Percentiles rank a stretch among this genome's conserved stretches.
These are phyloP conservation scores for Suillus tomentosus DNA, from an alignment of 768 basidiomycete genomes.

Conservation along the genomic window DNA sequence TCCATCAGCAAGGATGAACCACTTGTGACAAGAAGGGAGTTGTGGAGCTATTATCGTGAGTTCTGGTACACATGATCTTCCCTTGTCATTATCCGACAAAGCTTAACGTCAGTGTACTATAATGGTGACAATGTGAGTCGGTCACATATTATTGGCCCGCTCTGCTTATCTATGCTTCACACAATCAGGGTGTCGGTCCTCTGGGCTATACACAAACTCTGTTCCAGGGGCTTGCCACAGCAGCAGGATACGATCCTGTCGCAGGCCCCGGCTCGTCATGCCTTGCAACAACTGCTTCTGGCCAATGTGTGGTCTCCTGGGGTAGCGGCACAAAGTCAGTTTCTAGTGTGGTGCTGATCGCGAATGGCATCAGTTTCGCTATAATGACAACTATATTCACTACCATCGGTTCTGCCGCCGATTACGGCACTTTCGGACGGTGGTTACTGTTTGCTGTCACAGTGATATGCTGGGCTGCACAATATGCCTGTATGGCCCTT, in stretches of 20 bases:
- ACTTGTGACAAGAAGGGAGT: slow-evolving; percentile 66
- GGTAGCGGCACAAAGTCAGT: slow-evolving; percentile 70
- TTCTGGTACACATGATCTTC: slow-evolving; percentile 15
- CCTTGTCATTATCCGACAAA: neutral
- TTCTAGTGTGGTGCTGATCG: slow-evolving; percentile 73
- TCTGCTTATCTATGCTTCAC: neutral
- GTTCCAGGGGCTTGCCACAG: slow-evolving; percentile 71
- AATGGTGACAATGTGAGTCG: slow-evolving; percentile 74
- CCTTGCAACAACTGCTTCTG: slow-evolving; percentile 54
- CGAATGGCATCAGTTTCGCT: slow-evolving; percentile 77
- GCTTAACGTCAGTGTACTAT: slow-evolving; percentile 59
- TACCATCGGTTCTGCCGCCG: slow-evolving; percentile 56
- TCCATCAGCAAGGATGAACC: slow-evolving; percentile 57
- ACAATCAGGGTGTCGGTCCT: slow-evolving; percentile 64
- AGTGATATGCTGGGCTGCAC: slow-evolving; percentile 76
- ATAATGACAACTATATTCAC: slow-evolving; percentile 84
- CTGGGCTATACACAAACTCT: slow-evolving; percentile 68
- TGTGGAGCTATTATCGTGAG: slow-evolving; percentile 82
- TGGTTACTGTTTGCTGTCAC: slow-evolving; percentile 78
- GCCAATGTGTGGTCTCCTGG: slow-evolving; percentile 81
- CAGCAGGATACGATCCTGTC: slow-evolving; percentile 75
- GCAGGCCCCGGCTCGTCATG: slow-evolving; percentile 74
- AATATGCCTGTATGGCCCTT: slow-evolving; percentile 75
- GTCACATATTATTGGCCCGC: neutral
- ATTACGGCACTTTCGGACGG: slow-evolving; percentile 58